Evolutionary conservation across 345 rosid species (phyloP).

Genomic region (Populus nigra): DNA sequence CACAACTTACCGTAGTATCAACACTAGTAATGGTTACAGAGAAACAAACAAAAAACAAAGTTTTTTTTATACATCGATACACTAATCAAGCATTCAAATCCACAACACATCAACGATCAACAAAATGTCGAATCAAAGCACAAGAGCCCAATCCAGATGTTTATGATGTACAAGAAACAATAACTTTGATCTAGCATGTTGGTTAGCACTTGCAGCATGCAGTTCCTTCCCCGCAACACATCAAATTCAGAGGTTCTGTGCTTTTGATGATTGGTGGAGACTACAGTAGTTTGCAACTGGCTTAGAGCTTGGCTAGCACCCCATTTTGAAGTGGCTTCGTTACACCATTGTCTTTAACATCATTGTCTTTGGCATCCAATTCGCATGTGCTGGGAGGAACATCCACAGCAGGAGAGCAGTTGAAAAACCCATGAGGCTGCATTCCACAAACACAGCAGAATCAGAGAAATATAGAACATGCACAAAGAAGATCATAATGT

Average conservation of each 20-base stretch:
- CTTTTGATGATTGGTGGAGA: not conserved
- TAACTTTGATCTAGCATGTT: not conserved
- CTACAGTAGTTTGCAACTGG: not conserved
- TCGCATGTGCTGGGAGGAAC: conserved; percentile 84
- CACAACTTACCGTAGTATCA: too few relatives aligned
- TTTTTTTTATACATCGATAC: not conserved
- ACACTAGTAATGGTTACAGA: too few relatives aligned
- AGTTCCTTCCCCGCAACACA: not conserved
- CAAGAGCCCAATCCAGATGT: not conserved
- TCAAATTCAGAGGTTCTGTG: not conserved
- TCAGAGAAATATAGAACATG: not conserved
- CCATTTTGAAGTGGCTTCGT: conserved; percentile 49
- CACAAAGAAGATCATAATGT: not conserved
- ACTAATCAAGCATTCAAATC: conserved; percentile 1
- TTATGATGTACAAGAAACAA: not conserved
- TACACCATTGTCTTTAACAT: conserved; percentile 48
- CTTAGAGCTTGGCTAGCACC: conserved; percentile 71
- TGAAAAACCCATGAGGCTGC: conserved; percentile 98
- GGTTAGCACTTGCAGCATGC: not conserved
- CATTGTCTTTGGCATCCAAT: conserved; percentile 57
- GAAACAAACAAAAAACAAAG: too few relatives aligned
- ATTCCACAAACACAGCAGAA: conserved; percentile 1
- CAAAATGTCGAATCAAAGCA: not conserved
- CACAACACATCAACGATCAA: not conserved
- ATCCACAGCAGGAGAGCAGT: conserved; percentile 90